Evolutionary conservation across 148 eudicot genomes (phyloP).

Genomic region (Fagopyrum homotropicum): DNA sequence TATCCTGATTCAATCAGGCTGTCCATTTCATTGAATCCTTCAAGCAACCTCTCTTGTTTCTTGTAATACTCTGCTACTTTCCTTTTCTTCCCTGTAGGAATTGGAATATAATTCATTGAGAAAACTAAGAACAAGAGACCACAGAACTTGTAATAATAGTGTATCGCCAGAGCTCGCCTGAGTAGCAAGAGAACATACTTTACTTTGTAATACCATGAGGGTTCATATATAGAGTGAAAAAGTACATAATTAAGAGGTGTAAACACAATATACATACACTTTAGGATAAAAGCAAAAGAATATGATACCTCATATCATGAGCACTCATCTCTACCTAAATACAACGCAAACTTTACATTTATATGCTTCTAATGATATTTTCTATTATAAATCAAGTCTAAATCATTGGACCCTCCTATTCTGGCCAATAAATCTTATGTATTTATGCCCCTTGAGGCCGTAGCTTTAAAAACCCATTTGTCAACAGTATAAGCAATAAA

Average conservation of each 20-base stretch:
- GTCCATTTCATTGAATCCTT: conserved; percentile 43
- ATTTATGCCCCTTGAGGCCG: background rate
- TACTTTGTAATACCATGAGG: background rate
- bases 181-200: background rate
- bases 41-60: conserved; percentile 37
- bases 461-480: background rate
- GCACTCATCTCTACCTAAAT: background rate
- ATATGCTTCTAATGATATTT: background rate
- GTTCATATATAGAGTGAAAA: background rate
- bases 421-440: background rate
- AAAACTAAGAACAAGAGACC: background rate
- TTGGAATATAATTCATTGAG: background rate
- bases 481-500: background rate
- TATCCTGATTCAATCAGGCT: conserved; percentile 28
- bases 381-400: background rate
- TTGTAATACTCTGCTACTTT: conserved; percentile 38
- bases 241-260: background rate
- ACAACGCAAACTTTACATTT: background rate
- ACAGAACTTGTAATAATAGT: background rate
- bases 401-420: background rate
- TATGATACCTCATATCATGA: background rate
- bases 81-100: conserved; percentile 28
- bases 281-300: background rate
- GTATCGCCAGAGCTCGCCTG: background rate
- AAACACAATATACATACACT: background rate